These are phyloP conservation scores for Jamesozyma lodderae DNA, from an alignment of 805 yeast genomes.

Conservation along the genomic window DNA sequence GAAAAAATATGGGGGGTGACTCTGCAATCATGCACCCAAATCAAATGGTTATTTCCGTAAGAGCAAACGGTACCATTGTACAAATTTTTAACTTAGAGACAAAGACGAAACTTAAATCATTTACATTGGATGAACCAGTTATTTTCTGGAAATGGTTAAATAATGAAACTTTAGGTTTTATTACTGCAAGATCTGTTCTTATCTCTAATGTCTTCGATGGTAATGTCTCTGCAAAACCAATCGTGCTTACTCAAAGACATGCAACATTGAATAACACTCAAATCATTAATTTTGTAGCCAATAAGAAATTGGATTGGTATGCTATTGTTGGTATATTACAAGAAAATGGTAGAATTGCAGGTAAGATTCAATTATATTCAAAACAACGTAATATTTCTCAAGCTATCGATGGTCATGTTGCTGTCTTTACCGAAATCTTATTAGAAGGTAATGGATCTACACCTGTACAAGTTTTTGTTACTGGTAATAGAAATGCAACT, in stretches of 20 bases:
- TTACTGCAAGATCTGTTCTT: constrained; percentile 67
- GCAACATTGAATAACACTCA: constrained; percentile 69
- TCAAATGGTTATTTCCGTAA: constrained; percentile 80
- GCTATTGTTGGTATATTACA: constrained; percentile 93
- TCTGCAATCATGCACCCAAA: constrained; percentile 93
- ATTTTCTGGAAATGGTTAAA: constrained; percentile 93
- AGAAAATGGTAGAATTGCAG: constrained; percentile 88
- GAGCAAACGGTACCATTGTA: constrained; percentile 93
- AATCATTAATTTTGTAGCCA: constrained; percentile 82
- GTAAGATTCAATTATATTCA: constrained; percentile 89
- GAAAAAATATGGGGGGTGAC: constrained; percentile 95
- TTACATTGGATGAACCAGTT: constrained; percentile 78
- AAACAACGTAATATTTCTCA: constrained; percentile 87
- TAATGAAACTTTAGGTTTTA: constrained; percentile 65
- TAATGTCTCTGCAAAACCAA: constrained; percentile 70
- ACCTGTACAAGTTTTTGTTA: constrained; percentile 82
- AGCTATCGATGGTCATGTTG: constrained; percentile 96
- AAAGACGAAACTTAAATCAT: constrained; percentile 82
- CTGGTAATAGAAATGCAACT: constrained; percentile 79
- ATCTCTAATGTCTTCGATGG: constrained; percentile 81
- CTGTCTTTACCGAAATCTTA: constrained; percentile 70
- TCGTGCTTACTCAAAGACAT: constrained; percentile 74
- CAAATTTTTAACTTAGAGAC: constrained; percentile 86
- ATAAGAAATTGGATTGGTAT: constrained; percentile 78
- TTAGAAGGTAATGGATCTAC: constrained; percentile 57